Evolutionary conservation across 75 land plant genomes (phyloP).

Genomic region (Selaginella moellendorffii): DNA sequence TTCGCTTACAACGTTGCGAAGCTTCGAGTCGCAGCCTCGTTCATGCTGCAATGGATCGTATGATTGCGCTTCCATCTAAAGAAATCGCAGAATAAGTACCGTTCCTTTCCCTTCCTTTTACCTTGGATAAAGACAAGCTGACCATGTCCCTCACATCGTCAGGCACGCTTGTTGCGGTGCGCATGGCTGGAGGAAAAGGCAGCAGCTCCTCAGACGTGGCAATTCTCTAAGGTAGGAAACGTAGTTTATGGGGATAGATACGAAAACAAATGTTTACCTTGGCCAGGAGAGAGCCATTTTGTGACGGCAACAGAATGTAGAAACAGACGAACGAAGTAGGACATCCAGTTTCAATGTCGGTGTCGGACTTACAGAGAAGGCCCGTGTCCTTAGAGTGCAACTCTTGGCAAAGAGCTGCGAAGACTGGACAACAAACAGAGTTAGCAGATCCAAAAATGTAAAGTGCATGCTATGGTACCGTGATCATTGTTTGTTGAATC

Average conservation of each 20-base stretch:
- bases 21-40: slow-evolving; percentile 49
- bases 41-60: slow-evolving; percentile 54
- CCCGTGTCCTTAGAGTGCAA: slow-evolving; percentile 42
- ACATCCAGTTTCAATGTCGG: slow-evolving; percentile 33
- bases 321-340: slow-evolving; percentile 36
- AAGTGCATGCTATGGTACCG: slow-evolving; percentile 16
- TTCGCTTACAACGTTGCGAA: slow-evolving; percentile 53
- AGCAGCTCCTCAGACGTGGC: slow-evolving; percentile 57
- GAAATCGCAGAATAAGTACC: background rate
- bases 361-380: slow-evolving; percentile 45
- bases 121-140: slow-evolving; percentile 35
- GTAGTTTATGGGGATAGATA: background rate
- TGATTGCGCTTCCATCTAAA: slow-evolving; percentile 40
- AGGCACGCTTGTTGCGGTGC: slow-evolving; percentile 10
- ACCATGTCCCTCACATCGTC: slow-evolving; percentile 33
- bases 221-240: slow-evolving; percentile 28
- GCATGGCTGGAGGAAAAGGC: slow-evolving; percentile 22
- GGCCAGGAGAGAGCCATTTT: slow-evolving; percentile 39
- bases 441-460: slow-evolving; percentile 1
- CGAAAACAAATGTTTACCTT: slow-evolving; percentile 23
- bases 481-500: slow-evolving; percentile 38
- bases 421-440: slow-evolving; percentile 30
- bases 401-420: slow-evolving; percentile 40
- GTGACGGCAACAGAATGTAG: slow-evolving; percentile 58
- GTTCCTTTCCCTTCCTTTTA: slow-evolving; percentile 7